These are phyloP conservation scores for Penicillium sp. DNA, from an alignment of 2,329 filamentous ascomycete genomes.

Conservation along the genomic window DNA sequence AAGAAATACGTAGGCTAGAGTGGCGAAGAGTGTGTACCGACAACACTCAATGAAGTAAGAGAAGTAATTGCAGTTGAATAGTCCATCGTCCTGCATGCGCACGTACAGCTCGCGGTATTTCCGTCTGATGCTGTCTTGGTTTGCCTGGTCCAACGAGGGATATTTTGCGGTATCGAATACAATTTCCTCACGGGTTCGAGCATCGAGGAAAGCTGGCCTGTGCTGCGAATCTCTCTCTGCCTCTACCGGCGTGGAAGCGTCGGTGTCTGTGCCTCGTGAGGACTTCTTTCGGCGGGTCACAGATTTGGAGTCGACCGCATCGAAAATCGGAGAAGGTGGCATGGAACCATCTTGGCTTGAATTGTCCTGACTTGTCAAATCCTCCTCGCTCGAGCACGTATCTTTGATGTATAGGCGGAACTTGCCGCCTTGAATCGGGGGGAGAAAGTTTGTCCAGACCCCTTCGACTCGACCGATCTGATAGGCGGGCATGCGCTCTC, in stretches of 20 bases:
- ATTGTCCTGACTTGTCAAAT: slow-evolving; percentile 26
- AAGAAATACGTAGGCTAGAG: slow-evolving; percentile 61
- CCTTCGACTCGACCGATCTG: slow-evolving; percentile 81
- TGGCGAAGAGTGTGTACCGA: slow-evolving; percentile 70
- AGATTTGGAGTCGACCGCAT: slow-evolving; percentile 47
- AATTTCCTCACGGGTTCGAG: slow-evolving; percentile 72
- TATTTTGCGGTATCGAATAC: slow-evolving; percentile 77
- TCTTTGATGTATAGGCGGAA: slow-evolving; percentile 61
- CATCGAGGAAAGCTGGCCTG: slow-evolving; percentile 66
- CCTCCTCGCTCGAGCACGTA: slow-evolving; percentile 42
- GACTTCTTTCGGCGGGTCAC: slow-evolving; percentile 39
- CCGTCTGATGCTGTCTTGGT: slow-evolving; percentile 71
- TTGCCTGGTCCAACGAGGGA: slow-evolving; percentile 70
- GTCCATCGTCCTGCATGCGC: slow-evolving; percentile 68
- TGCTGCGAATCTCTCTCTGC: slow-evolving; percentile 29
- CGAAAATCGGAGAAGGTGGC: slow-evolving; percentile 60
- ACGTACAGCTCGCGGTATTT: slow-evolving; percentile 81
- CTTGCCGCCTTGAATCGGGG: slow-evolving; percentile 85
- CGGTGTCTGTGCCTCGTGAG: slow-evolving; percentile 22
- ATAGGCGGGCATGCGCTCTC: slow-evolving; percentile 74
- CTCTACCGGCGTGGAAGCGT: slow-evolving; percentile 28
- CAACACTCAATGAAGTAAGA: slow-evolving; percentile 73
- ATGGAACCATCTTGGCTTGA: slow-evolving; percentile 58
- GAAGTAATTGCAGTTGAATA: slow-evolving; percentile 82
- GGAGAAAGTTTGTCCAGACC: slow-evolving; percentile 81